phyloP scores from a whole-genome alignment of 1,284 basidiomycete species.

The Cystobasidiaceae sp. region DNA sequence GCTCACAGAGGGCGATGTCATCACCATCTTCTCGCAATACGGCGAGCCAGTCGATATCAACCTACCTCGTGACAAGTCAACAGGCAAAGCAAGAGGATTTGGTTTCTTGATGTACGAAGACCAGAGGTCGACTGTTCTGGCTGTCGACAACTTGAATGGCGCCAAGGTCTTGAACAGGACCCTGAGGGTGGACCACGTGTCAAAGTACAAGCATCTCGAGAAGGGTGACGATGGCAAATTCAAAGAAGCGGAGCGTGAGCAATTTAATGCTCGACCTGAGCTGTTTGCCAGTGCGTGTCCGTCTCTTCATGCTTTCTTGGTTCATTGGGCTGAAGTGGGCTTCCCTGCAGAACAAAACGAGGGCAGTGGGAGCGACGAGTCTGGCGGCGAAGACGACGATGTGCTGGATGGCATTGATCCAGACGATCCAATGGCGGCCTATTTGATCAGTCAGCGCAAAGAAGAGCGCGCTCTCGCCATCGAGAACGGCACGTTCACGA shows the following conservation, averaged over 20 bases:
- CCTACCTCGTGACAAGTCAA: conserved; percentile 83
- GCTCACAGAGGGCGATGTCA: conserved; percentile 94
- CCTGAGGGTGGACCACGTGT: conserved; percentile 74
- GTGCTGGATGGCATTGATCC: conserved; percentile 73
- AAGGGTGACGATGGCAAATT: conserved; percentile 77
- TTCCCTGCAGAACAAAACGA: conserved; percentile 22
- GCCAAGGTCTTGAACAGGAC: conserved; percentile 65
- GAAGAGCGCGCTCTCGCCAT: conserved; percentile 36
- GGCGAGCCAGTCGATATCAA: conserved; percentile 74
- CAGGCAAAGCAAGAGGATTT: conserved; percentile 83
- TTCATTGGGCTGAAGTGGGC: background rate
- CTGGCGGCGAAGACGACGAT: conserved; percentile 60
- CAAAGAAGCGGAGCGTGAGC: conserved; percentile 76
- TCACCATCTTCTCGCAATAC: conserved; percentile 95
- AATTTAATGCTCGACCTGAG: conserved; percentile 74
- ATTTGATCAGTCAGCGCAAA: conserved; percentile 48
- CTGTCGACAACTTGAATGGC: conserved; percentile 98
- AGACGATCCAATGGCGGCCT: conserved; percentile 96
- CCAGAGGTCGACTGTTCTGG: conserved; percentile 89
- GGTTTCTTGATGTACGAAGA: conserved; percentile 99
- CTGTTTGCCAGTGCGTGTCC: conserved; percentile 50
- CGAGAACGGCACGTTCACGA: conserved; percentile 30
- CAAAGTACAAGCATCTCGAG: conserved; percentile 83
- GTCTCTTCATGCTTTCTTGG: background rate
- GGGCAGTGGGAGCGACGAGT: conserved; percentile 41